Percentiles rank a stretch among this genome's conserved stretches.
Evolutionary conservation across 1,284 basidiomycete species (phyloP).

Genomic region (Calocybe gambosa): DNA sequence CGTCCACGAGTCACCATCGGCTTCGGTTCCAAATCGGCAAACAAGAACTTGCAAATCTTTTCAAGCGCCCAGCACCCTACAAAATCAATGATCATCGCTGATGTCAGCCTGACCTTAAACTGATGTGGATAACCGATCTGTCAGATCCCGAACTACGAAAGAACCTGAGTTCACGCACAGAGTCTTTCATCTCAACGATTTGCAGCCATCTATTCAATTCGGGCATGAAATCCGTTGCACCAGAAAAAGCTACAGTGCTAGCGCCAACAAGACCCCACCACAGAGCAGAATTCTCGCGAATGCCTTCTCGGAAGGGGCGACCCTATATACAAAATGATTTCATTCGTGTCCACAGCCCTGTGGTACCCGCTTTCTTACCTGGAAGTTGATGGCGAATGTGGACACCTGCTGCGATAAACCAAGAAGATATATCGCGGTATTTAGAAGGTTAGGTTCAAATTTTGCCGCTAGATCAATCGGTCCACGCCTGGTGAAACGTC

Average conservation of each 20-base stretch:
- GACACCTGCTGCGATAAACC: conserved; percentile 94
- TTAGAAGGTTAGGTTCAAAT: conserved; percentile 88
- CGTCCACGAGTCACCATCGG: conserved; percentile 79
- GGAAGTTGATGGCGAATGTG: conserved; percentile 96
- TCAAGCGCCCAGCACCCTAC: conserved; percentile 85
- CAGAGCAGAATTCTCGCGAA: conserved; percentile 87
- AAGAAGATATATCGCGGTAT: conserved; percentile 92
- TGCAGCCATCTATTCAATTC: conserved; percentile 97
- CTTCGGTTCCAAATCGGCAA: conserved; percentile 86
- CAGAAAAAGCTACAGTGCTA: conserved; percentile 85
- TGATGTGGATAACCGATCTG: conserved; percentile 21
- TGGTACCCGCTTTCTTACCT: conserved; percentile 35
- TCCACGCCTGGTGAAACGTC: conserved; percentile 49
- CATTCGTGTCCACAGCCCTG: conserved; percentile 1
- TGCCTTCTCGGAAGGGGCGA: conserved; percentile 93
- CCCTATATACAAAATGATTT: conserved; percentile 42
- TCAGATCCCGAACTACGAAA: background rate
- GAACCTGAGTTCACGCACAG: conserved; percentile 42
- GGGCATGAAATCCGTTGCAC: conserved; percentile 89
- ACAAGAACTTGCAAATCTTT: conserved; percentile 76
- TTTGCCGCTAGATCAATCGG: conserved; percentile 90
- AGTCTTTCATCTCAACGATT: conserved; percentile 83
- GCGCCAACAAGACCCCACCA: conserved; percentile 88
- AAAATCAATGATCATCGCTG: conserved; percentile 86
- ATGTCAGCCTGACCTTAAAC: conserved; percentile 79